Base-by-base conservation (phyloP, 1,139 yeast genomes). In the Magnusiomyces paraingens region DNA sequence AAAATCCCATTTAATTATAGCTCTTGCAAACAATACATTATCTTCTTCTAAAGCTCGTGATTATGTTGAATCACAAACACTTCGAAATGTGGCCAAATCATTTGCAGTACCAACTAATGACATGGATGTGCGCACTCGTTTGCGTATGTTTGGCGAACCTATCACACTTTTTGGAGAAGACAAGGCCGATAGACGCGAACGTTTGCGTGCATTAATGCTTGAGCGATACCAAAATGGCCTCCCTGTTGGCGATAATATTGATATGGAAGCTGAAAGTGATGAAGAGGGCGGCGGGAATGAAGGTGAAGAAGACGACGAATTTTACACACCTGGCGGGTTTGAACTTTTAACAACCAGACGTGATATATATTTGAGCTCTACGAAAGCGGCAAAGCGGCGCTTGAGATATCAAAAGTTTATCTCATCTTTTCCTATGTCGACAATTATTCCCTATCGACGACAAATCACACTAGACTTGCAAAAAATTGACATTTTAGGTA, bases 291-390 rank as follows among this genome's bases (percentile, higher is more conserved):
- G 61, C 1, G 66, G 57, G 2, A 77, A 70, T 1, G 76, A 69
- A 0, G 80, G 73, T 0, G 81, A 75, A 2, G 84, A 79, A 2
- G 86, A 86, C 21, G 94, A 85, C 56, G 95, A 87, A 57, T 89
- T 86, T 64, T 89, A 83, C 64, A 89, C 96, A 0, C 95, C 95
- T 0, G 96, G 95, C 0, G 68, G 79, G 0, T 70, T 72, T 5
- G 79, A 75, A n/a, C 68, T 90, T 18, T 70, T 77, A n/a, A 71
- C 74, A 1, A 76, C 82, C 0, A 75, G 98, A 52, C 66, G 71
- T 43, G 58, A 61, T 1, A 75, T 91, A 0, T 76, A 89, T 1
- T 58, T 69, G 1, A 70, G 66, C 55, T 84, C 95, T 0, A 61
- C 86, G 1, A 52, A 54, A 0, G 67, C 67, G 26, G 78, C 94